Evolutionary conservation across 2,329 filamentous ascomycete species (phyloP).

Genomic region (Curvularia sp.): DNA sequence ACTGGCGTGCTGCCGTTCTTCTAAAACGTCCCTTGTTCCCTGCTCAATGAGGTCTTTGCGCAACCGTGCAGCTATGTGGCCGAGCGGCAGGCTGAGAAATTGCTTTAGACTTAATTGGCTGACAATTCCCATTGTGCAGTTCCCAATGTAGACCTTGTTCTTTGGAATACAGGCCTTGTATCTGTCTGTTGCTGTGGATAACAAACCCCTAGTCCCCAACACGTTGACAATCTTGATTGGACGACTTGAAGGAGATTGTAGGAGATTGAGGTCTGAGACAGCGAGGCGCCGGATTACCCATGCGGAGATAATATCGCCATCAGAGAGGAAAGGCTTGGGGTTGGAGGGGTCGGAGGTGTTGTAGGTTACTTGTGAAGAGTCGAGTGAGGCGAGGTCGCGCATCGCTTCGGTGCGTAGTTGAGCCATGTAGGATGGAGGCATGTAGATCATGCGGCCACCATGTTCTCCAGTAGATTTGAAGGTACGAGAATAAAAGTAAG

Average conservation of each 20-base stretch:
- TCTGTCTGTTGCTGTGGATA: conserved; percentile 12
- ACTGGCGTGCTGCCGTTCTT: conserved; percentile 13
- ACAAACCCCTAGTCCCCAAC: conserved; percentile 32
- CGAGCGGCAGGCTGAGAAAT: conserved; percentile 26
- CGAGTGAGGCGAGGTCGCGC: conserved; percentile 9
- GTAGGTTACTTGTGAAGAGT: conserved; percentile 8
- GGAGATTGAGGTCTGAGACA: conserved; percentile 14
- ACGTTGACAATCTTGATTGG: conserved; percentile 36
- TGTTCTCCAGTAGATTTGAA: conserved; percentile 12
- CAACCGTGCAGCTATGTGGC: conserved; percentile 33
- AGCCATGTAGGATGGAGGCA: conserved; percentile 28
- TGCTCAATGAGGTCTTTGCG: conserved; percentile 31
- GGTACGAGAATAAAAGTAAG: conserved; percentile 22
- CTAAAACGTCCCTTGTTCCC: conserved; percentile 24
- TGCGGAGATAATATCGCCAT: conserved; percentile 29
- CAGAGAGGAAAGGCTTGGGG: conserved; percentile 29
- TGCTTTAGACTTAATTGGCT: conserved; percentile 22
- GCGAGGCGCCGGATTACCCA: conserved; percentile 23
- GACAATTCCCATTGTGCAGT: conserved; percentile 15
- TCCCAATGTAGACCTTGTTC: conserved; percentile 27
- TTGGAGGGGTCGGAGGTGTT: conserved; percentile 7
- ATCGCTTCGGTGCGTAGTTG: conserved; percentile 4
- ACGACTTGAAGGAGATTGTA: conserved; percentile 4
- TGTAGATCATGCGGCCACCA: conserved; percentile 16
- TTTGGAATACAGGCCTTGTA: conserved; percentile 22